Conservation (phyloP, 768 basidiomycete genomes). For the Hericium coralloides region DNA sequence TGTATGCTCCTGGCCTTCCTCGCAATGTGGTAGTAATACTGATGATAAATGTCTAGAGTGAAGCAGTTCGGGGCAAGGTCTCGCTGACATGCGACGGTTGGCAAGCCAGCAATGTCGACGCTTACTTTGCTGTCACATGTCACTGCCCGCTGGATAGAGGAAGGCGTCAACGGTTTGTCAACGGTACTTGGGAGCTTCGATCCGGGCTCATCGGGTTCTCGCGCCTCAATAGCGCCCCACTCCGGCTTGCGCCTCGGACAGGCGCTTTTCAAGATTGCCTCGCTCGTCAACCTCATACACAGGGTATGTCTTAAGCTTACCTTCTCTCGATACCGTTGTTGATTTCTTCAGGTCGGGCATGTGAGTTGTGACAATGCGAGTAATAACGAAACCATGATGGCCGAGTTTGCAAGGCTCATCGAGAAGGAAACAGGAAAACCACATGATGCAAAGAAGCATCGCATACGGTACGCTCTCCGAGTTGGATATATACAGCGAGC, state of each 20-base stretch:
- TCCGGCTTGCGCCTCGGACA: constrained; percentile 20
- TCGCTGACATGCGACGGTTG: constrained; percentile 31
- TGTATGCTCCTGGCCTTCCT: constrained; percentile 6
- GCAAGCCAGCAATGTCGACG: constrained; percentile 30
- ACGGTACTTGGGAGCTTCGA: constrained; percentile 18
- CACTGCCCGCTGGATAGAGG: constrained; percentile 32
- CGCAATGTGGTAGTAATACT: neutral
- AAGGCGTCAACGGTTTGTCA: constrained; percentile 9
- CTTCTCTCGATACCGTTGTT: neutral
- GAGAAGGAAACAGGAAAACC: neutral
- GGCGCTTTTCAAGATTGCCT: constrained; percentile 7
- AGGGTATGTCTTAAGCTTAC: too few relatives aligned
- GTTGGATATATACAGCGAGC: too few relatives aligned
- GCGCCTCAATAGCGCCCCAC: constrained; percentile 26
- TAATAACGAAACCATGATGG: constrained; percentile 30
- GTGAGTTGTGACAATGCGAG: constrained; percentile 30
- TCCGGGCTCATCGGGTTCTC: constrained; percentile 27
- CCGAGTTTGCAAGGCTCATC: constrained; percentile 14
- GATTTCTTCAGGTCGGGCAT: constrained; percentile 21
- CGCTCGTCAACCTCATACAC: neutral
- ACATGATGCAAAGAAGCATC: too few relatives aligned
- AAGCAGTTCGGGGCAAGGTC: constrained; percentile 17
- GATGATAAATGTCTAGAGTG: constrained; percentile 12
- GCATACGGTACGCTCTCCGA: too few relatives aligned
- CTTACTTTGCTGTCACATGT: constrained; percentile 32